Evolutionary conservation across 495 filamentous ascomycete genomes (phyloP), one percentile per base, ranked within the genome.

Genomic region (Choiromyces venosus): DNA sequence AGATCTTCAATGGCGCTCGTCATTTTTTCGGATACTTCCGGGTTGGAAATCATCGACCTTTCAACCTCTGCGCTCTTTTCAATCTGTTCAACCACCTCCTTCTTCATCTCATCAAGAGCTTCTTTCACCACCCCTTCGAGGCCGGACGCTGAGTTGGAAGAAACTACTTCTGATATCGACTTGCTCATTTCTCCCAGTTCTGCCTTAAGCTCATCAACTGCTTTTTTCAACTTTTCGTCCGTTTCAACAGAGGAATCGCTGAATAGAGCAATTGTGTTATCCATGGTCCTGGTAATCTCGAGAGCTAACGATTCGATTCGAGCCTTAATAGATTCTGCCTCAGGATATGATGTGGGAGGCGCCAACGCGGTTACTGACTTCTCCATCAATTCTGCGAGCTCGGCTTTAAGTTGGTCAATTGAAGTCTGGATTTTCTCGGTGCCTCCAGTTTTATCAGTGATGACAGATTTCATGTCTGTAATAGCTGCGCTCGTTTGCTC

Each of bases 1-100:
- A 93, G 86, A 25, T 88, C 88, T 61, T 88, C 85, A 16, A 91
- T 81, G 93, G 83, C 1, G 8, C 87, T 85, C 82, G 93, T 95
- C 81, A 93, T 89, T 65, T 96, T 93, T 72, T 91, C 91, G 10
- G 96, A 87, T 0, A 89, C 88, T 71, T 93, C 91, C 36, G 96
- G 82, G 74, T 96, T 92, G 0, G 88, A 88, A 82, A 94, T 95
- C 71, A 89, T 90, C 67, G 93, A 84, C 75, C 86, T 90, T 67
- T 92, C 90, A 0, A 85, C 86, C 85, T 33, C 52, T 4, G 25
- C 25, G 16, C 18, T 29, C 19, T 90, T 87, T 19, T 89, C 85
- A 9, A 88, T 88, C 44, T 91, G 89, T 37, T 87, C 85, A 19
- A 86, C 82, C 25, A 78, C 75, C 29, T 88, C 87, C 76, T 87